These are phyloP conservation scores for Schoenoplectus triqueter DNA, from an alignment of 202 grass and related monocot species.

Conservation along the genomic window DNA sequence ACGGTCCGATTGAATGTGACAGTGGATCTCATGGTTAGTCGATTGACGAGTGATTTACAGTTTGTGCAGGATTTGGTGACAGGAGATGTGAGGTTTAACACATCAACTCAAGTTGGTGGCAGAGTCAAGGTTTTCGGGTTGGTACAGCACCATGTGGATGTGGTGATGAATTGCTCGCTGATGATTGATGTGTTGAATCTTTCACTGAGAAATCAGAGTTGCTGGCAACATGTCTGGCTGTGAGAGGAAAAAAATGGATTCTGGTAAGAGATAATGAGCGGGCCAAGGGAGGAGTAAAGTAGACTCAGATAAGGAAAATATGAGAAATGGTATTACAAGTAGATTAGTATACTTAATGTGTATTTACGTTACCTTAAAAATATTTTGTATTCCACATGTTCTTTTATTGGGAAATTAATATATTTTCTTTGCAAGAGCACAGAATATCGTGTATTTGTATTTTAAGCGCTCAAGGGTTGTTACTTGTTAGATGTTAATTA, in stretches of 20 bases:
- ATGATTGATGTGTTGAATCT: slow-evolving; percentile 43
- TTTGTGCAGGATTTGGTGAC: slow-evolving; percentile 53
- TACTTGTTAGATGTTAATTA: no score
- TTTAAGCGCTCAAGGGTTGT: no score
- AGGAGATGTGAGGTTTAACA: slow-evolving; percentile 53
- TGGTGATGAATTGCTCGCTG: slow-evolving; percentile 72
- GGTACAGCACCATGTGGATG: slow-evolving; percentile 45
- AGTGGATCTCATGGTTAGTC: slow-evolving; percentile 48
- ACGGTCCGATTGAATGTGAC: slow-evolving; percentile 64
- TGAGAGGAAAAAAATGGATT: neutral
- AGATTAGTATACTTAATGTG: no score
- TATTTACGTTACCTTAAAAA: no score
- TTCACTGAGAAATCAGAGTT: slow-evolving; percentile 57
- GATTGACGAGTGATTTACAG: slow-evolving; percentile 38
- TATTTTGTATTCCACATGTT: no score
- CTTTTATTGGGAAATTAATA: no score
- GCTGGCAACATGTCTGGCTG: slow-evolving; percentile 45
- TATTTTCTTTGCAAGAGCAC: no score
- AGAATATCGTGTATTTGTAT: no score
- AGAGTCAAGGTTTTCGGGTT: slow-evolving; percentile 51
- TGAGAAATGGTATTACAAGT: neutral
- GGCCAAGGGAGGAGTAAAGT: no score
- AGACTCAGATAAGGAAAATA: no score
- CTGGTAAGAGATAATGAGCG: no score
- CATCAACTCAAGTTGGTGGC: slow-evolving; percentile 56